Percentiles rank a stretch among this genome's conserved stretches.
Conservation (phyloP, 306 rosid genomes). For the Chamaecrista fasciculata region DNA sequence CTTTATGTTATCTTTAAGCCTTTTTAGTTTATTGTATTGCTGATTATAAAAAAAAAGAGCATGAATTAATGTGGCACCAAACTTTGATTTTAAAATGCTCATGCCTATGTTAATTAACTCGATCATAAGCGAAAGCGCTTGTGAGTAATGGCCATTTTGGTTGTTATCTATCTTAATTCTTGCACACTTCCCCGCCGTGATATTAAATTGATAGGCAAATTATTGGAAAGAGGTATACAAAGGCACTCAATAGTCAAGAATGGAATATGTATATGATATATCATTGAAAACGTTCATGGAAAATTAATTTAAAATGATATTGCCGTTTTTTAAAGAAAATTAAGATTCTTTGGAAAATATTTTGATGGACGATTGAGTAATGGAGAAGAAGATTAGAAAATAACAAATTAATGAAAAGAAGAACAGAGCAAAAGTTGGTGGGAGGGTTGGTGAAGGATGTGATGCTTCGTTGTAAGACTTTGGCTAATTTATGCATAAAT, state of each 20-base stretch:
- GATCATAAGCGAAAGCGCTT: background rate
- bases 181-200: background rate
- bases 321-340: too few relatives aligned
- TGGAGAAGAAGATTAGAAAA: background rate
- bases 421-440: constrained; percentile 25
- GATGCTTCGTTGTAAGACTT: background rate
- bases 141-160: background rate
- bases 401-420: background rate
- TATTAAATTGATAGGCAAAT: background rate
- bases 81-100: too few relatives aligned
- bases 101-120: background rate
- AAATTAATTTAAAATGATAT: too few relatives aligned
- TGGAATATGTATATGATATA: too few relatives aligned
- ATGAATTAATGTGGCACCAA: too few relatives aligned
- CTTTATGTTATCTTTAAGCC: too few relatives aligned
- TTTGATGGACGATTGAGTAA: background rate
- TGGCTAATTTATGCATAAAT: background rate
- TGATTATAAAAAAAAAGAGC: too few relatives aligned
- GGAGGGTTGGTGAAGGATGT: constrained; percentile 31
- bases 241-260: background rate
- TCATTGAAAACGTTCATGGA: background rate
- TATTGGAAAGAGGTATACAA: background rate
- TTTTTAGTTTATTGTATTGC: too few relatives aligned
- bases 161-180: background rate
- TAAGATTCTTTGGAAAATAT: background rate